Percentiles rank a stretch among this genome's conserved stretches.
phyloP scores from a whole-genome alignment of 768 basidiomycete species.

The Mycena capillaripes region DNA sequence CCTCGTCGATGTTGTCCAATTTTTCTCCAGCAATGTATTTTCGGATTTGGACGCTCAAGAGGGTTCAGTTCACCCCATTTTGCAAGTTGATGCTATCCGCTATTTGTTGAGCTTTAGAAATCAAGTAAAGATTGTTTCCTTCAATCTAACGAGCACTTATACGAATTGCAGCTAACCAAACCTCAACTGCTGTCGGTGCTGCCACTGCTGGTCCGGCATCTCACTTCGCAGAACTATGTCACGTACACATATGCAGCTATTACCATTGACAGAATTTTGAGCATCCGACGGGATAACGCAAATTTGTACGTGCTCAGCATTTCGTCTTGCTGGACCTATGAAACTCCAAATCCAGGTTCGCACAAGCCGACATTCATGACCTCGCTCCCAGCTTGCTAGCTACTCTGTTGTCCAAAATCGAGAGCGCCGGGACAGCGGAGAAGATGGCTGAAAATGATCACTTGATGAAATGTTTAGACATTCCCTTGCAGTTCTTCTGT shows the following conservation, averaged over 20 bases:
- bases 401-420: conserved; percentile 84
- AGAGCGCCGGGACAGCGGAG: conserved; percentile 83
- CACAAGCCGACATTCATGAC: conserved; percentile 88
- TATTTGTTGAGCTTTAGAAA: conserved; percentile 97
- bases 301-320: conserved; percentile 69
- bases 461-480: conserved; percentile 87
- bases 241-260: conserved; percentile 97
- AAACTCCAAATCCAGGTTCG: conserved; percentile 70
- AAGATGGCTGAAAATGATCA: conserved; percentile 98
- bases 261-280: conserved; percentile 95
- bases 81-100: conserved; percentile 96
- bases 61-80: conserved; percentile 84
- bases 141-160: background rate
- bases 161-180: conserved; percentile 80
- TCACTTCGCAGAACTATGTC: conserved; percentile 89
- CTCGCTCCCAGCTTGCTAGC: conserved; percentile 81
- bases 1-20: conserved; percentile 93
- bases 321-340: background rate
- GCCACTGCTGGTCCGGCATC: conserved; percentile 87
- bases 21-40: conserved; percentile 94
- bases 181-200: conserved; percentile 92
- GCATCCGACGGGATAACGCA: conserved; percentile 84
- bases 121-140: conserved; percentile 68
- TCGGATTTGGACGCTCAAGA: conserved; percentile 83
- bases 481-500: background rate